Conservation (phyloP, 2,329 filamentous ascomycete genomes). For the Macrophomina tecta region DNA sequence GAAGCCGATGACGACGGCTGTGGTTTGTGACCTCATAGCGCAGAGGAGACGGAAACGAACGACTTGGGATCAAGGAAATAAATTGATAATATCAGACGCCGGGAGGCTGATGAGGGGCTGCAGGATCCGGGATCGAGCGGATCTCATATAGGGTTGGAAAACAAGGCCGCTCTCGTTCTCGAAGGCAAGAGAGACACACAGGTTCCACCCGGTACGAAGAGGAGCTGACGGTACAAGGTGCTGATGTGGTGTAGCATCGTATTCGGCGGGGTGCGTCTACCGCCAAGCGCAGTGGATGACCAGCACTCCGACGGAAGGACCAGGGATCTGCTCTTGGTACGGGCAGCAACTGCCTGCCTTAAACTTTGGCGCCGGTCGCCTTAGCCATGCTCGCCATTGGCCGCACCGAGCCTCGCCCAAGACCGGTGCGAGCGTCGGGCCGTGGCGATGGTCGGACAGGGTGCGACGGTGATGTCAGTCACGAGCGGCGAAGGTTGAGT, state of each 20-base stretch:
- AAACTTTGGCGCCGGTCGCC: background rate
- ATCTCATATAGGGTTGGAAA: slow-evolving; percentile 4
- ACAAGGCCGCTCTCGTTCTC: background rate
- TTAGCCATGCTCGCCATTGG: background rate
- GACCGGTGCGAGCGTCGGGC: background rate
- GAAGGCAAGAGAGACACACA: background rate
- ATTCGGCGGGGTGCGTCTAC: background rate
- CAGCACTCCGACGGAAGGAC: background rate
- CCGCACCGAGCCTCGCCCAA: background rate
- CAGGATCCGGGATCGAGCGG: background rate
- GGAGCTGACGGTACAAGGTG: background rate
- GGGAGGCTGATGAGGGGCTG: background rate
- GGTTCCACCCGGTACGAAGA: slow-evolving; percentile 22
- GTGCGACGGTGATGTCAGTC: background rate
- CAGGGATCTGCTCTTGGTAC: background rate
- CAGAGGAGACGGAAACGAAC: background rate
- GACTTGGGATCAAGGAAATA: background rate
- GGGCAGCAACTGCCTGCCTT: background rate
- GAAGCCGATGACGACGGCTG: slow-evolving; percentile 12
- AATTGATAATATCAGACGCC: background rate
- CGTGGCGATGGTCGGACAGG: background rate
- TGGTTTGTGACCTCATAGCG: slow-evolving; percentile 16
- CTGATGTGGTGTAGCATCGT: slow-evolving; percentile 24
- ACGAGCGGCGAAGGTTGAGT: slow-evolving; percentile 13
- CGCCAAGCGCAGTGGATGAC: background rate